Percentiles rank a stretch among this genome's conserved stretches.
phyloP scores from a whole-genome alignment of 352 stramenopile genomes.

The Phytophthora aleatoria region DNA sequence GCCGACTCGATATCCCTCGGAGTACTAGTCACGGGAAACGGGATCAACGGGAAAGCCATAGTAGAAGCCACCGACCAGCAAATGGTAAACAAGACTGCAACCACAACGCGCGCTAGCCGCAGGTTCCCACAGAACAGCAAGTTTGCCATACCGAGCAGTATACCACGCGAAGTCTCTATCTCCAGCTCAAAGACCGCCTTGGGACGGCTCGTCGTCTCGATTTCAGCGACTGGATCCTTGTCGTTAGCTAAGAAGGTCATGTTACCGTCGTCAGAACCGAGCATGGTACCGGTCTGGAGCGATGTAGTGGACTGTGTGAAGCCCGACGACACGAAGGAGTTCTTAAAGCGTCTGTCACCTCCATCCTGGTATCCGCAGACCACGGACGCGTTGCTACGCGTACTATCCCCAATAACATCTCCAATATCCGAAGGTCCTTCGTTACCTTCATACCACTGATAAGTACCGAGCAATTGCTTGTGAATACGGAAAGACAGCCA shows the following conservation, averaged over 20 bases:
- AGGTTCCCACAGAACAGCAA: slow-evolving; percentile 39
- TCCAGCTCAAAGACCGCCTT: slow-evolving; percentile 37
- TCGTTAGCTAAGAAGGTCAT: slow-evolving; percentile 32
- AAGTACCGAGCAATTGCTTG: slow-evolving; percentile 45
- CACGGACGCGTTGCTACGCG: slow-evolving; percentile 13
- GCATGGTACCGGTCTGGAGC: slow-evolving; percentile 23
- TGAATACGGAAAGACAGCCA: slow-evolving; percentile 64
- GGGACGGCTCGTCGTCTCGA: slow-evolving; percentile 16
- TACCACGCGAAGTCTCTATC: slow-evolving; percentile 27
- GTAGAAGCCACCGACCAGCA: slow-evolving; percentile 41
- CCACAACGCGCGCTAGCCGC: slow-evolving; percentile 21
- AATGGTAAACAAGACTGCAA: slow-evolving; percentile 30
- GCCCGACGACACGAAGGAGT: slow-evolving; percentile 34
- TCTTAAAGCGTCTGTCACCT: slow-evolving; percentile 37
- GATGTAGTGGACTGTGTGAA: slow-evolving; percentile 44
- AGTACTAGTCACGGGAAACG: slow-evolving; percentile 40
- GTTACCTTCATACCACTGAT: slow-evolving; percentile 50
- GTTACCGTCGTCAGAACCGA: slow-evolving; percentile 25
- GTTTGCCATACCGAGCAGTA: slow-evolving; percentile 31
- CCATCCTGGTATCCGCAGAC: slow-evolving; percentile 31
- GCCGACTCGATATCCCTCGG: slow-evolving; percentile 34
- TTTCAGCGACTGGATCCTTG: slow-evolving; percentile 36
- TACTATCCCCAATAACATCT: slow-evolving; percentile 17
- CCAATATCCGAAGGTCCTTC: slow-evolving; percentile 16
- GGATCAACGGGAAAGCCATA: slow-evolving; percentile 22